These are phyloP conservation scores for Emergomyces orientalis DNA, from an alignment of 2,329 filamentous ascomycete genomes.

Conservation along the genomic window DNA sequence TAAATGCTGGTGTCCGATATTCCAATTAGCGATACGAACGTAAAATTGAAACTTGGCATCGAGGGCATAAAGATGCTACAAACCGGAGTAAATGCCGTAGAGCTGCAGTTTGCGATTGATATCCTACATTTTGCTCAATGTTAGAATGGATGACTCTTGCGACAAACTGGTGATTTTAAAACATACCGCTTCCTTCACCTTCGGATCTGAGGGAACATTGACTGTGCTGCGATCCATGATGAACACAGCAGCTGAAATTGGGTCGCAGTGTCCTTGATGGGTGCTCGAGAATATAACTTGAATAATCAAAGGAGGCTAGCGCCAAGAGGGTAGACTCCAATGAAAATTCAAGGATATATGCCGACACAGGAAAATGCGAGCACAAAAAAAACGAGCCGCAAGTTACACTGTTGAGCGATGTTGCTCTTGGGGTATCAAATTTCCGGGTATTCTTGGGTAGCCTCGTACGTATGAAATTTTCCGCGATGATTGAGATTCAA, in stretches of 20 bases:
- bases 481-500: neutral
- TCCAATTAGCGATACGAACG: conserved; percentile 12
- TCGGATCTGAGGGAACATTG: conserved; percentile 63
- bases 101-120: conserved; percentile 91
- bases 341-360: neutral
- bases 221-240: conserved; percentile 39
- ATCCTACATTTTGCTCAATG: conserved; percentile 37
- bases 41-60: conserved; percentile 12
- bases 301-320: neutral
- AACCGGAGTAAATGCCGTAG: conserved; percentile 73
- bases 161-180: neutral
- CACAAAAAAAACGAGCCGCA: neutral
- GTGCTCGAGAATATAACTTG: neutral
- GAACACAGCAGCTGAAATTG: neutral
- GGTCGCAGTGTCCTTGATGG: neutral
- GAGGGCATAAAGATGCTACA: conserved; percentile 16
- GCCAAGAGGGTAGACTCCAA: neutral
- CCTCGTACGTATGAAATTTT: neutral
- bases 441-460: neutral
- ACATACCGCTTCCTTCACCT: conserved; percentile 62
- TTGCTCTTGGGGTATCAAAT: neutral
- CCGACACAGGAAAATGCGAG: neutral
- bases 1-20: conserved; percentile 54
- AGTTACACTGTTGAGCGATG: neutral
- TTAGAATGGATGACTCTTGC: neutral